A percentile compares a stretch with the other conserved stretches of the same genome.
phyloP scores from a whole-genome alignment of 2,329 filamentous ascomycete species.

The Aspergillus ibericus region DNA sequence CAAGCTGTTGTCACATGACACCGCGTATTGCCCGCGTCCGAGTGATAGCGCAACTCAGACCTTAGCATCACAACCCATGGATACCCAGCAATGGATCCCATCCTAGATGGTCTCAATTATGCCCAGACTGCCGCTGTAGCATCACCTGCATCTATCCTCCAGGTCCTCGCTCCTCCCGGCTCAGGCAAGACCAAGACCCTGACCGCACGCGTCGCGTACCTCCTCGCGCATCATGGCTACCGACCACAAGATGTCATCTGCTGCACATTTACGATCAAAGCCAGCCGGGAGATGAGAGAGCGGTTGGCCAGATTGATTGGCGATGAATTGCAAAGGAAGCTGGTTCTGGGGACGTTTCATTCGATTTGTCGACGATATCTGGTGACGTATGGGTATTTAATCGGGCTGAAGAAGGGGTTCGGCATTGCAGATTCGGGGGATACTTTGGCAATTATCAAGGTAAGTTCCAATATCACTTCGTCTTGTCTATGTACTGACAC shows the following conservation, averaged over 20 bases:
- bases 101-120: constrained; percentile 63
- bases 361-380: constrained; percentile 87
- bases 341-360: constrained; percentile 92
- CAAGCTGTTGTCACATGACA: background rate
- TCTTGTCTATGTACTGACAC: constrained; percentile 8
- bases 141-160: constrained; percentile 59
- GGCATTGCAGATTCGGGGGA: constrained; percentile 86
- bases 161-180: constrained; percentile 64
- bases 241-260: constrained; percentile 87
- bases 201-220: constrained; percentile 86
- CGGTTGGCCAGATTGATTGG: constrained; percentile 81
- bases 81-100: constrained; percentile 35
- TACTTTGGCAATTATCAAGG: constrained; percentile 71
- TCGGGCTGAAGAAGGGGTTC: constrained; percentile 80
- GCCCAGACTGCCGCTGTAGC: constrained; percentile 66
- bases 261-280: constrained; percentile 96
- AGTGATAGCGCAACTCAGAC: background rate
- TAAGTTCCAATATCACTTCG: constrained; percentile 16
- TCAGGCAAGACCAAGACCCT: constrained; percentile 94
- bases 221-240: constrained; percentile 70
- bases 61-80: background rate
- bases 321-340: constrained; percentile 68
- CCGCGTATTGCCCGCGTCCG: background rate
- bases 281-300: constrained; percentile 88
- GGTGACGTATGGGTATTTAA: constrained; percentile 76